These are phyloP conservation scores for Brasilioporus rufonigricans DNA, from an alignment of 768 basidiomycete species.

Conservation along the genomic window DNA sequence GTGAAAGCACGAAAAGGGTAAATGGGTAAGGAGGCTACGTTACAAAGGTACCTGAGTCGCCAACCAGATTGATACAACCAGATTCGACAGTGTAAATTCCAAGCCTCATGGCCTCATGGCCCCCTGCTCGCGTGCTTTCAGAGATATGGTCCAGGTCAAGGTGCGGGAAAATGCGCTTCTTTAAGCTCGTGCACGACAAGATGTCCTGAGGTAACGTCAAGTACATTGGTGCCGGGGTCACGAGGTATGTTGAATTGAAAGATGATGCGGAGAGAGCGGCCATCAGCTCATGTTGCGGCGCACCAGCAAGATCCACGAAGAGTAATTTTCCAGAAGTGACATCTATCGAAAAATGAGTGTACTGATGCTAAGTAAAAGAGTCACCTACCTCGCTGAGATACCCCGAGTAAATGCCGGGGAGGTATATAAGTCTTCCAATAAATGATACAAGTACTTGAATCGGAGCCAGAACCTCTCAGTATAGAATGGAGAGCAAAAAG, in stretches of 20 bases:
- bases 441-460: conserved; percentile 17
- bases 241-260: conserved; percentile 23
- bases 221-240: conserved; percentile 31
- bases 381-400: conserved; percentile 23
- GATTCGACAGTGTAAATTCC: conserved; percentile 29
- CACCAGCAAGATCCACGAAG: conserved; percentile 33
- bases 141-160: conserved; percentile 38
- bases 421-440: conserved; percentile 45
- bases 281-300: conserved; percentile 14
- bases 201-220: conserved; percentile 14
- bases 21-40: background rate
- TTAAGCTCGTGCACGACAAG: conserved; percentile 23
- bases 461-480: conserved; percentile 7
- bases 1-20: background rate
- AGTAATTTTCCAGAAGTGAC: conserved; percentile 17
- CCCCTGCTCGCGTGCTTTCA: conserved; percentile 30
- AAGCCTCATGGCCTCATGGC: conserved; percentile 30
- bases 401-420: conserved; percentile 35
- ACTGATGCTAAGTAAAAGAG: background rate
- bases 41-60: background rate
- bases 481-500: conserved; percentile 32
- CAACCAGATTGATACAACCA: conserved; percentile 6
- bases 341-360: conserved; percentile 20
- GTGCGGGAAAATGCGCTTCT: conserved; percentile 34
- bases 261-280: conserved; percentile 13